A percentile compares a stretch with the other conserved stretches of the same genome.
phyloP scores from a whole-genome alignment of 306 rosid genomes.

The Lablab purpureus region DNA sequence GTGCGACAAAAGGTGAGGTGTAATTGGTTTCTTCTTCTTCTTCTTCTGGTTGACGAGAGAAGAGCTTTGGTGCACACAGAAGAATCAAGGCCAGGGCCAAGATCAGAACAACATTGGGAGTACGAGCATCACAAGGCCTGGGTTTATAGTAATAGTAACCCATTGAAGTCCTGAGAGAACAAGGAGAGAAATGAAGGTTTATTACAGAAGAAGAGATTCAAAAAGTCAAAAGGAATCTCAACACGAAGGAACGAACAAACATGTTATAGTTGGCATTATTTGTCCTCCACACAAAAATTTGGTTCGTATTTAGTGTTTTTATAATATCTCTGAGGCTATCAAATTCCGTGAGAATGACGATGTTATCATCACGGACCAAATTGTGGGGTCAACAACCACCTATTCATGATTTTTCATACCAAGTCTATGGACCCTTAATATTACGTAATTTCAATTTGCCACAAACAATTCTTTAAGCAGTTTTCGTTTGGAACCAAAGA shows the following conservation, averaged over 20 bases:
- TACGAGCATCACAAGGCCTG: slow-evolving; percentile 31
- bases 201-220: slow-evolving; percentile 36
- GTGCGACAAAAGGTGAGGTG: slow-evolving; percentile 40
- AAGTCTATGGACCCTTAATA: background rate
- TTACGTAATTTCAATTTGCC: background rate
- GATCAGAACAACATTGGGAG: slow-evolving; percentile 57
- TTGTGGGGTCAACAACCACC: slow-evolving; percentile 36
- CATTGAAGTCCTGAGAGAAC: slow-evolving; percentile 50
- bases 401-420: too few relatives aligned
- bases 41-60: slow-evolving; percentile 40
- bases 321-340: slow-evolving; percentile 30
- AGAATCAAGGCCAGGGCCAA: slow-evolving; percentile 62
- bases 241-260: background rate
- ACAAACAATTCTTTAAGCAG: background rate
- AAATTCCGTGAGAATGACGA: slow-evolving; percentile 31
- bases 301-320: slow-evolving; percentile 13
- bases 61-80: slow-evolving; percentile 53
- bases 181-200: background rate
- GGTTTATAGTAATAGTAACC: slow-evolving; percentile 57
- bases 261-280: background rate
- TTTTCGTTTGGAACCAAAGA: slow-evolving; percentile 1
- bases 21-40: slow-evolving; percentile 41
- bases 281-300: slow-evolving; percentile 50
- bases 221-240: slow-evolving; percentile 33
- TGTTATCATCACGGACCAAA: slow-evolving; percentile 32